Conservation (phyloP, 2,329 filamentous ascomycete species). For the Akanthomyces uredinophilus region DNA sequence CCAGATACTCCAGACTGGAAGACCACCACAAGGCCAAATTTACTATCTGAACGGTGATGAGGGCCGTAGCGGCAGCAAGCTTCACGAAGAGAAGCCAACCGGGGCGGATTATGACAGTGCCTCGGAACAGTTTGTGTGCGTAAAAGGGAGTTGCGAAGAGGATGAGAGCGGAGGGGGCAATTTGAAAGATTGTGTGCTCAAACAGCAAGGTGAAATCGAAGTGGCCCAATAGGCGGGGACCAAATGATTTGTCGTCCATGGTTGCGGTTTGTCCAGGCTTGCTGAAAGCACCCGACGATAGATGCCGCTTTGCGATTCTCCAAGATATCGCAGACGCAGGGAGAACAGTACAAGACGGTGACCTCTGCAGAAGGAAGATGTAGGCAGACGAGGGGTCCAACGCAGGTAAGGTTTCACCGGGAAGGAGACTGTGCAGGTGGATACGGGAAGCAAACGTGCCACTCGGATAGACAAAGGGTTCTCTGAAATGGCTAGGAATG, state of each 20-base stretch:
- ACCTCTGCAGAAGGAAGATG: no score
- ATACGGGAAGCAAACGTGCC: no score
- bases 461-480: no score
- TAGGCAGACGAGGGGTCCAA: no score
- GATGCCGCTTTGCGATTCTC: no score
- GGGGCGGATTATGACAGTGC: not conserved
- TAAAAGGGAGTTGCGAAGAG: not conserved
- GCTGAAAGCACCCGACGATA: no score
- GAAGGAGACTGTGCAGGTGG: no score
- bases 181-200: not conserved
- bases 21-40: slow-evolving; percentile 25
- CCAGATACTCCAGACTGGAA: slow-evolving; percentile 11
- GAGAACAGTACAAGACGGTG: no score
- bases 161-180: not conserved
- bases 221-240: not conserved
- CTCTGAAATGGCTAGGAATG: no score
- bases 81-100: slow-evolving; percentile 20
- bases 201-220: slow-evolving; percentile 4
- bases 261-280: no score
- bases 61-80: not conserved
- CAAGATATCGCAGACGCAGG: no score
- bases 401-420: no score
- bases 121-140: not conserved
- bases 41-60: slow-evolving; percentile 17
- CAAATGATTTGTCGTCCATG: not conserved